phyloP scores from a whole-genome alignment of 768 basidiomycete genomes.

The Podaxis rugospora region DNA sequence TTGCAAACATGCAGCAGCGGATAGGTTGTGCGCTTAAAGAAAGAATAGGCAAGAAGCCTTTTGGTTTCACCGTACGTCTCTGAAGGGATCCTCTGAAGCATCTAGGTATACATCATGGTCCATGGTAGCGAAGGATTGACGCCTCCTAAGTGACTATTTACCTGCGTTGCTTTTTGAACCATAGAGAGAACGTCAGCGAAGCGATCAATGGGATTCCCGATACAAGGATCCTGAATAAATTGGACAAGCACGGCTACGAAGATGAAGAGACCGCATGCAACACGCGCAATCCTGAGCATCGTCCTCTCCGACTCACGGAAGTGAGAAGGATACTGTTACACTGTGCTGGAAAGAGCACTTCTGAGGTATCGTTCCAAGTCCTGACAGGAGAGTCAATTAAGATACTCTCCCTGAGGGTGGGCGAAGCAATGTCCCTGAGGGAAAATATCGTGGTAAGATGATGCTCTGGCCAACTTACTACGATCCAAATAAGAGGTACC shows the following conservation, averaged over 20 bases:
- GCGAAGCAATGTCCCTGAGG: not conserved
- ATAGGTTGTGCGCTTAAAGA: not conserved
- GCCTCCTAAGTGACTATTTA: not conserved
- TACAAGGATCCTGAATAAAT: slow-evolving; percentile 13
- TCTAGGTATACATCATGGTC: not conserved
- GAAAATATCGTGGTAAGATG: slow-evolving; percentile 15
- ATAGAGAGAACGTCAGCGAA: not conserved
- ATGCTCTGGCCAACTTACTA: slow-evolving; percentile 24
- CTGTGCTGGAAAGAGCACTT: slow-evolving; percentile 10
- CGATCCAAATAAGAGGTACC: slow-evolving; percentile 20
- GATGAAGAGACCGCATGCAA: slow-evolving; percentile 23
- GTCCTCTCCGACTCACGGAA: not conserved
- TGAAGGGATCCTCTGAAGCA: not conserved
- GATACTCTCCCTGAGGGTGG: not conserved
- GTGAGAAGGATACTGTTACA: not conserved
- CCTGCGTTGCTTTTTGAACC: not conserved
- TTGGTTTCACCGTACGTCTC: not conserved
- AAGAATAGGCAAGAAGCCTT: not conserved
- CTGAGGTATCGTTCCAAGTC: slow-evolving; percentile 18
- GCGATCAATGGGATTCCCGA: not conserved
- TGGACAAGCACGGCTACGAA: slow-evolving; percentile 24
- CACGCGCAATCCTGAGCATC: slow-evolving; percentile 13
- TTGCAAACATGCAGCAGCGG: not conserved
- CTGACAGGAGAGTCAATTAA: slow-evolving; percentile 10
- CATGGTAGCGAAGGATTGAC: not conserved